Base-by-base conservation (phyloP, 306 rosid genomes). In the Prunus campanulata region DNA sequence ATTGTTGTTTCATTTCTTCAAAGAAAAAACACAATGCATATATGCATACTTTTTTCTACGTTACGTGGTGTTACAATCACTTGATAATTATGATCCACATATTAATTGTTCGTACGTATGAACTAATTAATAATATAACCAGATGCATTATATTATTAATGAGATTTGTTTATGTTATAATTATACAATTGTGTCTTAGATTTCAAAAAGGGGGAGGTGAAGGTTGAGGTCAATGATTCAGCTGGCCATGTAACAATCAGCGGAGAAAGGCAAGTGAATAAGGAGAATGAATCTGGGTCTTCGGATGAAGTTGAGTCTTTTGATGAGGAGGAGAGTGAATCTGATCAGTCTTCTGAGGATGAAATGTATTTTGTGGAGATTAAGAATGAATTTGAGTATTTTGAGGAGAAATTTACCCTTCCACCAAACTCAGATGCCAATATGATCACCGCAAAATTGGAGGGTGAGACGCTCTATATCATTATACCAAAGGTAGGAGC, bases 191-290 rank as follows among this genome's bases (percentile, higher is more conserved):
- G 46, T 49, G 14, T 69, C 52, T 61, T 56, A 92, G 97, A 71
- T 19, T 93, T 90, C 82, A 82, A 73, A 74, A 87, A 51, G 82
- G 88, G 87, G 44, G 91, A 89, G 49, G 83, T 93, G 83, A 82
- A 66, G 79, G 76, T 93, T 72, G 84, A 70, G 48, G 72, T 86
- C 30, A 65, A 81, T 54, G 72, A 70, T 68, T 18, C 9, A 61
- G 13, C 82, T 19, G 89, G 88, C 12, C 18, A 63, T 8, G 27
- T 93, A 19, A 80, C 27, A 30, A 72, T 87, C 14, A 77, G 51
- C 10, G 97, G 96, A 56, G 86, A 87, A 74, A 89, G 85, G 81
- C 72, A 75, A 46, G 81, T 50, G 64, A 75, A 86, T 19, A 86
- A 78, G 76, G 71, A 60, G 76, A 85, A 39, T 7, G 44, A 39